Evolutionary conservation across 2,329 filamentous ascomycete species (phyloP), one percentile per base, ranked within the genome.

Genomic region (Hypocreales sp.): DNA sequence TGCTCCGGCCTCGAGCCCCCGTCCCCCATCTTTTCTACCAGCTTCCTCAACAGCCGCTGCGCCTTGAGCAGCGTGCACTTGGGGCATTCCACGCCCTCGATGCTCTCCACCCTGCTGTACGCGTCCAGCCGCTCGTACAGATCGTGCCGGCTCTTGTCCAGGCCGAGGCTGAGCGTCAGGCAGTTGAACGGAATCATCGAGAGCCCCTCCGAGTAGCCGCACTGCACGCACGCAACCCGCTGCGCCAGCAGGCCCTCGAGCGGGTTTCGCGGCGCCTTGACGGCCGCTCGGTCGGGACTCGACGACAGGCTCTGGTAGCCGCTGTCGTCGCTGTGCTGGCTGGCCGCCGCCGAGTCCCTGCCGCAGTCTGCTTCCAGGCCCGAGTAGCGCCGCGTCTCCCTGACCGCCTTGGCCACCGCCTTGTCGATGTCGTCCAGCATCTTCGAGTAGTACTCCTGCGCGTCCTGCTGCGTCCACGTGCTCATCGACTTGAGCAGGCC

Each of bases 401-500:
- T 41, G 12, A 51, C 42, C 24, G 63, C 62, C 37, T 62, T 66
- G 13, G 60, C 56, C 22, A 82, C 61, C 44, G 92, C 82, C 42
- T 77, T 78, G 42, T 94, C 82, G 16, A 93, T 61, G 40, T 86
- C 76, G 38, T 87, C 83, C 25, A 94, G 53, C 10, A 98, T 64
- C 43, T 87, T 92, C 11, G 83, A 87, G 42, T 81, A 94, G 50
- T 95, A 98, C 50, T 98, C 90, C 47, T 95, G 90, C 5, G 90
- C 90, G 53, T 98, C 90, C 52, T 98, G 90, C 47, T 95, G 90
- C 40, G 92, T 80, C 71, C 80, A 92, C 17, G 81, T 93, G 50
- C 78, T 87, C 77, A 95, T 92, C 8, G 76, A 86, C 52, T 93
- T 93, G 24, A 94, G 58, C 29, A 78, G 71, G 1, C 67, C 58